Evolutionary conservation across 1,284 basidiomycete species (phyloP).

Genomic region (Trichosporon sp.): DNA sequence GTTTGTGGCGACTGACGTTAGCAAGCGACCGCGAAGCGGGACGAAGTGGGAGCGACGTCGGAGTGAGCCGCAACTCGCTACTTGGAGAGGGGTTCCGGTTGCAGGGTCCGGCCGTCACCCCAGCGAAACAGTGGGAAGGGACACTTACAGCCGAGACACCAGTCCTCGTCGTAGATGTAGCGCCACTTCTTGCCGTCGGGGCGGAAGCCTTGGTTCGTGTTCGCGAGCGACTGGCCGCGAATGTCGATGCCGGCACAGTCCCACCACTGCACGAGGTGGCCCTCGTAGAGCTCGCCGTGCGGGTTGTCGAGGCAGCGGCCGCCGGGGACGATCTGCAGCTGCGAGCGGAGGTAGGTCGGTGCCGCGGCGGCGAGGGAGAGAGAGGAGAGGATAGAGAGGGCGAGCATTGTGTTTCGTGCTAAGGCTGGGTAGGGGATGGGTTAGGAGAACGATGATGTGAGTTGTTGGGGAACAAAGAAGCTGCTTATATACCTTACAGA

Average conservation of each 20-base stretch:
- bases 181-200: neutral
- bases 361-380: neutral
- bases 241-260: neutral
- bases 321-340: neutral
- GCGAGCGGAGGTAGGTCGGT: neutral
- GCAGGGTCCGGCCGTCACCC: too few species aligned
- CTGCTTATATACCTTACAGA: neutral
- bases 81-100: too few species aligned
- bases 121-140: neutral
- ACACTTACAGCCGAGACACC: neutral
- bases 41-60: neutral
- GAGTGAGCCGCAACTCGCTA: too few species aligned
- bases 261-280: neutral
- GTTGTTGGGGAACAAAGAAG: neutral
- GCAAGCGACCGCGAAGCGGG: neutral
- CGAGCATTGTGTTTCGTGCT: neutral
- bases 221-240: neutral
- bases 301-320: constrained; percentile 10
- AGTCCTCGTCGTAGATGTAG: neutral
- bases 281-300: neutral
- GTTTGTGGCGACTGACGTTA: neutral
- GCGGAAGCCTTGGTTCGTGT: neutral
- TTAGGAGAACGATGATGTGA: neutral
- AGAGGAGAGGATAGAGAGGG: neutral
- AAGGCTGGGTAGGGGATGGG: neutral